Percentiles rank a stretch among this genome's conserved stretches.
Evolutionary conservation across 202 grass and related monocot species (phyloP).

Genomic region (Dendrocalamus latiflorus): DNA sequence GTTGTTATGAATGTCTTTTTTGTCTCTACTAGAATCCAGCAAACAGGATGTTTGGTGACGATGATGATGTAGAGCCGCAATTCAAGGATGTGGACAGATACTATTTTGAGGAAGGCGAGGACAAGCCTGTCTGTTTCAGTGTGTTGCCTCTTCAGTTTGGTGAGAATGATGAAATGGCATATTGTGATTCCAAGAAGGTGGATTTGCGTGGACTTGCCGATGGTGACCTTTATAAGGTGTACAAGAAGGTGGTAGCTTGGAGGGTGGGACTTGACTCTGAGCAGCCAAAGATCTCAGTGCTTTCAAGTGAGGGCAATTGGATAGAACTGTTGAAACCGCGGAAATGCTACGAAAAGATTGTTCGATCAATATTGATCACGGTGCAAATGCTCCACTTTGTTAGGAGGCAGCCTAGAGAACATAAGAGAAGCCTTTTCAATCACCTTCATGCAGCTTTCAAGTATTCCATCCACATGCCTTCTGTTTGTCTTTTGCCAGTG

Average conservation of each 20-base stretch:
- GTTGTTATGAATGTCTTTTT: not conserved
- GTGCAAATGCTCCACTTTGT: conserved; percentile 69
- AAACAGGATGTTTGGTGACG: conserved; percentile 10
- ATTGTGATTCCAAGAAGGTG: not conserved
- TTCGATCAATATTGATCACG: conserved; percentile 49
- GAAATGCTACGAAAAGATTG: conserved; percentile 28
- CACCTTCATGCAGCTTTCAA: conserved; percentile 39
- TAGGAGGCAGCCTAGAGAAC: conserved; percentile 27
- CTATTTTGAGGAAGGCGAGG: conserved; percentile 2
- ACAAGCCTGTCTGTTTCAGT: conserved; percentile 24
- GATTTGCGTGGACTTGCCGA: conserved; percentile 32
- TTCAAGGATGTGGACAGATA: not conserved
- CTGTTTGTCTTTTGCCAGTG: not conserved
- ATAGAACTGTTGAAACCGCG: conserved; percentile 53
- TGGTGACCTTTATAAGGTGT: conserved; percentile 19
- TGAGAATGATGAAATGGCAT: conserved; percentile 2
- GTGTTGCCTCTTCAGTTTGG: conserved; percentile 25
- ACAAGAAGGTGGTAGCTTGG: conserved; percentile 50
- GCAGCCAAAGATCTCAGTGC: conserved; percentile 42
- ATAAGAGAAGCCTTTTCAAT: conserved; percentile 38
- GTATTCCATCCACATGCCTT: not conserved
- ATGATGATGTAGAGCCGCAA: conserved; percentile 5
- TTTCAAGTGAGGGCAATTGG: conserved; percentile 55
- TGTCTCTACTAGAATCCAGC: not conserved
- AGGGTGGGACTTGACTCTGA: conserved; percentile 39